Percentiles rank a stretch among this genome's conserved stretches.
Evolutionary conservation across 1,284 basidiomycete species (phyloP).

Genomic region (Malassezia obtusa): DNA sequence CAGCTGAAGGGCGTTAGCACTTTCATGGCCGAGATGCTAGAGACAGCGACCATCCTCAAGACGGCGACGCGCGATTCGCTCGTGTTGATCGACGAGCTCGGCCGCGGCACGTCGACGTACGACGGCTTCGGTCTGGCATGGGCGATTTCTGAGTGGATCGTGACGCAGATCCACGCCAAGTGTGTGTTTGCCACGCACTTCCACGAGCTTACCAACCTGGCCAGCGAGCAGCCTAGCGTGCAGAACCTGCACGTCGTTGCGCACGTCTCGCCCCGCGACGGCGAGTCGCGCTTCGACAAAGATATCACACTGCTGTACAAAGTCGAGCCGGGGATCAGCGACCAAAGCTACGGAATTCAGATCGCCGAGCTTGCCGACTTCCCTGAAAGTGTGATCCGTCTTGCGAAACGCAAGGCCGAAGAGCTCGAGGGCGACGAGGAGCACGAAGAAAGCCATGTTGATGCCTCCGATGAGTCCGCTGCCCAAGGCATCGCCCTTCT

Average conservation of each 20-base stretch:
- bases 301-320: constrained; percentile 74
- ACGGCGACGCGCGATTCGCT: constrained; percentile 81
- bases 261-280: constrained; percentile 59
- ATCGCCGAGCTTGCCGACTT: constrained; percentile 94
- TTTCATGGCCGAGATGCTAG: constrained; percentile 99
- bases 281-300: constrained; percentile 56
- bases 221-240: constrained; percentile 74
- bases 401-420: constrained; percentile 87
- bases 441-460: background rate
- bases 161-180: constrained; percentile 65
- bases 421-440: constrained; percentile 84
- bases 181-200: constrained; percentile 94
- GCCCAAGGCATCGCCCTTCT: constrained; percentile 10
- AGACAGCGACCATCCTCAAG: constrained; percentile 87
- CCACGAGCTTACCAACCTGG: constrained; percentile 87
- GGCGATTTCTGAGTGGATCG: constrained; percentile 96
- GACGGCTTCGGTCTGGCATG: constrained; percentile 97
- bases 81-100: constrained; percentile 96
- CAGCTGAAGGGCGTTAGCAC: constrained; percentile 96
- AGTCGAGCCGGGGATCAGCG: constrained; percentile 61
- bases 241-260: constrained; percentile 94
- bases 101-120: constrained; percentile 94
- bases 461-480: background rate
- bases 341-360: constrained; percentile 97
- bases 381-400: constrained; percentile 82